Evolutionary conservation across 2,329 filamentous ascomycete genomes (phyloP), one percentile per base, ranked within the genome.

Genomic region (Beauveria medogensis): DNA sequence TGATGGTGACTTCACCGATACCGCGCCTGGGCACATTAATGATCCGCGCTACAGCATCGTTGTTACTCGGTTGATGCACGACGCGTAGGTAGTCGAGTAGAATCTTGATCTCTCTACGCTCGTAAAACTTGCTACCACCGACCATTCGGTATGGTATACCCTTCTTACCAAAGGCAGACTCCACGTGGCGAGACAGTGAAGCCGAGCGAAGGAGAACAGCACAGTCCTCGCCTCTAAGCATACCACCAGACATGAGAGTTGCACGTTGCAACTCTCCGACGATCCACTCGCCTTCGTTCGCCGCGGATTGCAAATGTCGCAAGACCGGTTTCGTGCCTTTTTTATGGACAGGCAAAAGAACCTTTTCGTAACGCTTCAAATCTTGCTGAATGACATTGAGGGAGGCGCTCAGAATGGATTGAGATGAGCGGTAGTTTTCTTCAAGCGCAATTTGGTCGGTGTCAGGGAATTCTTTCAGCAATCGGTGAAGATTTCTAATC

Each of bases 381-480:
- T 99, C 93, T 73, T 97, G 93, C 71, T 97, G 87, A 63, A 99
- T 97, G 53, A 99, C 86, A 63, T 87, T 84, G 63, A 95, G 80
- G 0, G 94, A 92, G 6, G 89, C 85, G 62, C 84, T 81, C 26
- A 97, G 78, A 62, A 99, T 97, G 8, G 86, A 86, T 44, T 88
- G 90, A 0, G 92, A 95, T 1, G 93, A 97, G 24, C 93, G 85
- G 70, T 99, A 99, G 68, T 97, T 99, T 69, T 97, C 90, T 70
- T 97, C 90, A 2, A 99, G 79, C 6, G 93, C 86, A 50, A 97
- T 85, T 62, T 94, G 88, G 5, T 91, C 82, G 0, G 92, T 94
- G 28, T 88, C 82, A 0, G 87, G 87, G 69, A 89, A 97, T 62
- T 91, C 86, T 47, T 78, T 78, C 57, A 91, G 83, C 79, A 99